Conservation (phyloP, 2,329 filamentous ascomycete genomes). For the Fonsecaea multimorphosa region DNA sequence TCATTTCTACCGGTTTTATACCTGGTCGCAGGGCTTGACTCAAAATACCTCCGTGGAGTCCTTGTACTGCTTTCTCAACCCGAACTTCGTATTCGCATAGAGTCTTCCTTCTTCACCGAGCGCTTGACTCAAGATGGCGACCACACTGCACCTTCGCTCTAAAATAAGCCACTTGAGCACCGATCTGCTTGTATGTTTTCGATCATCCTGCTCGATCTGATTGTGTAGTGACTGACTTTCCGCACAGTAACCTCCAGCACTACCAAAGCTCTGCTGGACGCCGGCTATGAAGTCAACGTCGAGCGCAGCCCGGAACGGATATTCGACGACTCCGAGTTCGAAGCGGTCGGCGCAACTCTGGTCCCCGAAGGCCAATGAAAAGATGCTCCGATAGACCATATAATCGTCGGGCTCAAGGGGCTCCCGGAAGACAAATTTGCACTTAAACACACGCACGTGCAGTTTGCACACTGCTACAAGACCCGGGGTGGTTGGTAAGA, state of each 20-base stretch:
- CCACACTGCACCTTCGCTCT: slow-evolving; percentile 38
- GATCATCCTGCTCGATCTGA: background rate
- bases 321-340: slow-evolving; percentile 62
- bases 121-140: slow-evolving; percentile 34
- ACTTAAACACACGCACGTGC: slow-evolving; percentile 73
- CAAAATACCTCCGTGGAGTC: background rate
- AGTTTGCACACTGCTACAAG: slow-evolving; percentile 79
- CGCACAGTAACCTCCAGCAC: slow-evolving; percentile 53
- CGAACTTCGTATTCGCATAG: background rate
- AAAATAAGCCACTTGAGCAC: slow-evolving; percentile 40
- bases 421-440: slow-evolving; percentile 71
- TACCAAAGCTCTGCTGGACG: slow-evolving; percentile 68
- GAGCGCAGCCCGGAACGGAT: slow-evolving; percentile 73
- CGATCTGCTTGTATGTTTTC: slow-evolving; percentile 35
- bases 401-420: slow-evolving; percentile 80
- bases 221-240: slow-evolving; percentile 3
- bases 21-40: slow-evolving; percentile 28
- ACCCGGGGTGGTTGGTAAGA: slow-evolving; percentile 77
- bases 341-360: slow-evolving; percentile 67
- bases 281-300: slow-evolving; percentile 71
- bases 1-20: slow-evolving; percentile 12
- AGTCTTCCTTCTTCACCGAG: background rate
- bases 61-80: background rate
- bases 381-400: slow-evolving; percentile 69
- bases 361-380: slow-evolving; percentile 72